phyloP scores from a whole-genome alignment of 2,329 filamentous ascomycete species.

The Botryotinia narcissicola region DNA sequence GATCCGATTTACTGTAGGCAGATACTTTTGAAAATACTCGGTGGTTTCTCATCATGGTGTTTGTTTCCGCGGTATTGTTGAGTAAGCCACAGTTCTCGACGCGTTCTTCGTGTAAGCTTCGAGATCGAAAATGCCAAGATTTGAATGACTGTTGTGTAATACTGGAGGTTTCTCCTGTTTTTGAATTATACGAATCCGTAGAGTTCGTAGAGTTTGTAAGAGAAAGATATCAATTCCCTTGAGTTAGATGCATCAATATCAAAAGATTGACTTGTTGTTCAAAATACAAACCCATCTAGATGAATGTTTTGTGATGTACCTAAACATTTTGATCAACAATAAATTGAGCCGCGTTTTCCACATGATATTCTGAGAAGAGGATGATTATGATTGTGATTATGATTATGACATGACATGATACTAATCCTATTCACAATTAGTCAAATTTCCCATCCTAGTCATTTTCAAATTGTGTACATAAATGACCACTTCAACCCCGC shows the following conservation, averaged over 20 bases:
- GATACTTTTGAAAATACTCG: neutral
- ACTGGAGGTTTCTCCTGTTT: too few species aligned
- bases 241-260: neutral
- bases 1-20: neutral
- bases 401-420: neutral
- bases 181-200: neutral
- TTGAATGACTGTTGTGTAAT: neutral
- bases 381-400: neutral
- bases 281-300: neutral
- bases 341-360: slow-evolving; percentile 6
- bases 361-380: neutral
- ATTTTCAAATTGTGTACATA: neutral
- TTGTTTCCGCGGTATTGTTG: neutral
- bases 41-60: neutral
- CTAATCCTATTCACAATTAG: neutral
- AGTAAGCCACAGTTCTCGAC: neutral
- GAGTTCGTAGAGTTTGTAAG: neutral
- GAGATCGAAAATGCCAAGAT: neutral
- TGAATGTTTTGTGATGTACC: neutral
- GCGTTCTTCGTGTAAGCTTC: neutral
- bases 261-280: neutral
- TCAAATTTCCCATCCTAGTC: neutral
- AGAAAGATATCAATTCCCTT: neutral
- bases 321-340: neutral
- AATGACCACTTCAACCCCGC: neutral